These are phyloP conservation scores for Aspergillus thermomutatus DNA, from an alignment of 2,329 filamentous ascomycete genomes.

Conservation along the genomic window DNA sequence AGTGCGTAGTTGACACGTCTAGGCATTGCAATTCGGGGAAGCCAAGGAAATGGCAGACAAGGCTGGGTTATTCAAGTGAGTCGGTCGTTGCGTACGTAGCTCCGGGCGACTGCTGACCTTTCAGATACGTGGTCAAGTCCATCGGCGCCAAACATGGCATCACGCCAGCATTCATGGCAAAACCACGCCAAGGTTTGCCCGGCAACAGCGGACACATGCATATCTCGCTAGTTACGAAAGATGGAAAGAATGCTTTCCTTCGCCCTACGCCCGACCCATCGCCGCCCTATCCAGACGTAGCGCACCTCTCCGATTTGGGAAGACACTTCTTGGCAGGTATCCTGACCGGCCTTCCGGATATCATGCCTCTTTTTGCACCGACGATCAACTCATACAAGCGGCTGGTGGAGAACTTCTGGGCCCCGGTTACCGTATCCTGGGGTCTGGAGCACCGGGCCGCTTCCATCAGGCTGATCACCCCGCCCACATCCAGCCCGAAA, in stretches of 20 bases:
- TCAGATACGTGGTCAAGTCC: conserved; percentile 78
- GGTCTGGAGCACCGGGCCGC: conserved; percentile 92
- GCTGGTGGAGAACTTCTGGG: conserved; percentile 98
- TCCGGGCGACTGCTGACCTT: conserved; percentile 5
- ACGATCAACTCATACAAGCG: conserved; percentile 98
- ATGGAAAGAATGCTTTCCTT: conserved; percentile 80
- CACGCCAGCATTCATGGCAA: conserved; percentile 98
- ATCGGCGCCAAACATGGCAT: conserved; percentile 84
- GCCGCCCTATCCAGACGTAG: conserved; percentile 71
- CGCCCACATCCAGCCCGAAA: conserved; percentile 77
- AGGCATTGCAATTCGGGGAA: conserved; percentile 83
- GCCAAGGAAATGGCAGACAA: conserved; percentile 87
- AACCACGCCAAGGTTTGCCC: conserved; percentile 83
- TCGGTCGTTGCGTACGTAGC: conserved; percentile 3
- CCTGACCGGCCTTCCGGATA: conserved; percentile 81
- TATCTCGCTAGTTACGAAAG: conserved; percentile 75
- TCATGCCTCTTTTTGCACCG: conserved; percentile 93
- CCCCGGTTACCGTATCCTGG: conserved; percentile 96
- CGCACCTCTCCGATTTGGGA: conserved; percentile 78
- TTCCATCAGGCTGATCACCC: conserved; percentile 83
- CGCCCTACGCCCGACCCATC: conserved; percentile 69
- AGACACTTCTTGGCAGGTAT: conserved; percentile 91
- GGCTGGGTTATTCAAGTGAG: conserved; percentile 82
- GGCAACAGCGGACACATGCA: conserved; percentile 97
- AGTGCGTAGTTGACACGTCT: conserved; percentile 13